phyloP scores from a whole-genome alignment of 805 yeast species.

The Phaffomyces opuntiae region DNA sequence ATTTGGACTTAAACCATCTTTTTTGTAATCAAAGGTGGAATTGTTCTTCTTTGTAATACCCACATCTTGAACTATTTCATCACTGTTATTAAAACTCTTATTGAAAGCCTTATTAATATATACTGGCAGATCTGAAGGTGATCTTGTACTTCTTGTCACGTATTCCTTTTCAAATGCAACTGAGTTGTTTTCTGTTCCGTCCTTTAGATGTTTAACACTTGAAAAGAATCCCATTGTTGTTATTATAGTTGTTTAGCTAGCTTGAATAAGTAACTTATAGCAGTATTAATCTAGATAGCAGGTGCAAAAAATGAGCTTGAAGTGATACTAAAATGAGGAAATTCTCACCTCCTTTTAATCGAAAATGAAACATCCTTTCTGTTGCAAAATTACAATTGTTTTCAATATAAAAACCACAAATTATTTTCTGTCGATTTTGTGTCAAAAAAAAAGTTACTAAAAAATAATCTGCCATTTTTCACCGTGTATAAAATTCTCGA shows the following conservation, averaged over 20 bases:
- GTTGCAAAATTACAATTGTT: neutral
- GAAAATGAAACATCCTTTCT: neutral
- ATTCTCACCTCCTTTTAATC: no score
- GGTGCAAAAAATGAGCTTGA: no score
- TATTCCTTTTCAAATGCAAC: constrained; percentile 8
- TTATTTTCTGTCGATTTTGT: neutral
- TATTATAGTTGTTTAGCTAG: neutral
- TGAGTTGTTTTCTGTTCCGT: neutral
- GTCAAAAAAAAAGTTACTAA: no score
- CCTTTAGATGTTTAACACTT: neutral
- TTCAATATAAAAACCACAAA: neutral
- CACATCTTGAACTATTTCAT: neutral
- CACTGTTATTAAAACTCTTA: neutral
- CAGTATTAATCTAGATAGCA: neutral
- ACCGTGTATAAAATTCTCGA: no score
- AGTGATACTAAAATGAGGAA: no score
- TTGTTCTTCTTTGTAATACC: no score
- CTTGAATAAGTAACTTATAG: neutral
- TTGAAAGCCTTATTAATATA: constrained; percentile 5
- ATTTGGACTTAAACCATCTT: neutral
- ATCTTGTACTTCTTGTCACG: constrained; percentile 3
- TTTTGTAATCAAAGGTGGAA: no score
- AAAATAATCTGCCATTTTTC: neutral
- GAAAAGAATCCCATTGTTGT: constrained; percentile 7
- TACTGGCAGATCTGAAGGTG: constrained; percentile 2